These are phyloP conservation scores for Gliomastix tumulicola DNA, from an alignment of 2,329 filamentous ascomycete genomes.

Conservation along the genomic window DNA sequence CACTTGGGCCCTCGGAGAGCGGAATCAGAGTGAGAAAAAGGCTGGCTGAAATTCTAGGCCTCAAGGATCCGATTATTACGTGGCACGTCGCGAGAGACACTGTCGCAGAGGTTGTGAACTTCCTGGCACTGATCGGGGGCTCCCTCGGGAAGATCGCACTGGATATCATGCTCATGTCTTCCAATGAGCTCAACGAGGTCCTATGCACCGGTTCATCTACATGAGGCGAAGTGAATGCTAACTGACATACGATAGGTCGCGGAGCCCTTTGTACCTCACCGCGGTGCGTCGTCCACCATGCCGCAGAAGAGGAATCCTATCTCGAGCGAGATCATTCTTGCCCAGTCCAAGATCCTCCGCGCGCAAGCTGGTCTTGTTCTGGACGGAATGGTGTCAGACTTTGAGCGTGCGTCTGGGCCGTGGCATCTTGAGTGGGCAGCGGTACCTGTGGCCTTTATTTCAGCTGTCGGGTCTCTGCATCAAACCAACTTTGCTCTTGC, in stretches of 20 bases:
- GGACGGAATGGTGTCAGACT: slow-evolving; percentile 50
- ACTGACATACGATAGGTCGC: slow-evolving; percentile 31
- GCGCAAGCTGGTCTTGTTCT: slow-evolving; percentile 43
- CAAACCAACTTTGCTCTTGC: slow-evolving; percentile 46
- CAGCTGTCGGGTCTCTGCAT: slow-evolving; percentile 41
- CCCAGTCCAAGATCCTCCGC: slow-evolving; percentile 44
- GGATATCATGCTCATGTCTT: slow-evolving; percentile 51
- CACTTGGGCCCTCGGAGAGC: slow-evolving; percentile 36
- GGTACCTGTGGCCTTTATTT: slow-evolving; percentile 44
- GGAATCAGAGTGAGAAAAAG: slow-evolving; percentile 40
- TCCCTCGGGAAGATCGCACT: slow-evolving; percentile 47
- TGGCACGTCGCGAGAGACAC: slow-evolving; percentile 51
- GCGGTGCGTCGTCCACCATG: slow-evolving; percentile 49
- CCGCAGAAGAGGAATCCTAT: slow-evolving; percentile 54
- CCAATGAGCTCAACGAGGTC: slow-evolving; percentile 38
- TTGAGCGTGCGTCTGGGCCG: slow-evolving; percentile 49
- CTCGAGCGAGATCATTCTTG: slow-evolving; percentile 48
- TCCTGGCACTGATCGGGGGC: slow-evolving; percentile 44
- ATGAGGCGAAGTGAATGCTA: no score
- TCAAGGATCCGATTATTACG: slow-evolving; percentile 43
- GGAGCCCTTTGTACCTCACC: slow-evolving; percentile 47
- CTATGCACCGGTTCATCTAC: no score
- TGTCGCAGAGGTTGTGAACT: slow-evolving; percentile 45
- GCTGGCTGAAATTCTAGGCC: slow-evolving; percentile 37
- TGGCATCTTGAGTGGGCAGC: slow-evolving; percentile 55